phyloP scores from a whole-genome alignment of 352 stramenopile species.

The Globisporangium alternatum region DNA sequence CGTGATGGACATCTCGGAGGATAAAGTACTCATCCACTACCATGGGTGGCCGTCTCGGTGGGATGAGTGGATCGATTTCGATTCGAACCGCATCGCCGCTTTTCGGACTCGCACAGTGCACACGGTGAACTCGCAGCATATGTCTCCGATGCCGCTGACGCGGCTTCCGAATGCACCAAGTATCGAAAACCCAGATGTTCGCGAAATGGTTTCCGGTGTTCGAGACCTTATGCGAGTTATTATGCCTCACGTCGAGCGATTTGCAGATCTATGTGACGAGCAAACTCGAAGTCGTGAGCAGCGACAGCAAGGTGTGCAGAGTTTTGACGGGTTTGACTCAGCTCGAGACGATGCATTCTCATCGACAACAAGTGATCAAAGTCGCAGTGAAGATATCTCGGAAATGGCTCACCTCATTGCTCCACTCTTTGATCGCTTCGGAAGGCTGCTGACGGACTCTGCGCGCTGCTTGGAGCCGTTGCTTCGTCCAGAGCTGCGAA shows the following conservation, averaged over 20 bases:
- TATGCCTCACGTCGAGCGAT: conserved; percentile 62
- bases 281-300: conserved; percentile 13
- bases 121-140: conserved; percentile 34
- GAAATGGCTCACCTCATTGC: conserved; percentile 69
- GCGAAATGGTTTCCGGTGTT: conserved; percentile 48
- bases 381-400: conserved; percentile 32
- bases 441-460: conserved; percentile 69
- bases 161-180: conserved; percentile 49
- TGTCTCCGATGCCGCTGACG: conserved; percentile 58
- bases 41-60: conserved; percentile 96
- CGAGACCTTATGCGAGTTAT: conserved; percentile 69
- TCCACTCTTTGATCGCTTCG: conserved; percentile 80
- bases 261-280: conserved; percentile 61
- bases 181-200: conserved; percentile 42
- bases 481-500: conserved; percentile 47
- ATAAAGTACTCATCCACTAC: conserved; percentile 94
- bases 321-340: background rate
- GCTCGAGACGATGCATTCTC: background rate
- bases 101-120: conserved; percentile 93
- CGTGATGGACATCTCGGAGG: conserved; percentile 85
- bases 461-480: conserved; percentile 56
- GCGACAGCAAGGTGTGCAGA: background rate
- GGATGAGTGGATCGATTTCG: conserved; percentile 97
- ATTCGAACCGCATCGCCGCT: conserved; percentile 92
- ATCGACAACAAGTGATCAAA: background rate